Percentiles rank a stretch among this genome's conserved stretches.
phyloP scores from a whole-genome alignment of 2,329 filamentous ascomycete species.

The Beauveria scarabaeidicola region DNA sequence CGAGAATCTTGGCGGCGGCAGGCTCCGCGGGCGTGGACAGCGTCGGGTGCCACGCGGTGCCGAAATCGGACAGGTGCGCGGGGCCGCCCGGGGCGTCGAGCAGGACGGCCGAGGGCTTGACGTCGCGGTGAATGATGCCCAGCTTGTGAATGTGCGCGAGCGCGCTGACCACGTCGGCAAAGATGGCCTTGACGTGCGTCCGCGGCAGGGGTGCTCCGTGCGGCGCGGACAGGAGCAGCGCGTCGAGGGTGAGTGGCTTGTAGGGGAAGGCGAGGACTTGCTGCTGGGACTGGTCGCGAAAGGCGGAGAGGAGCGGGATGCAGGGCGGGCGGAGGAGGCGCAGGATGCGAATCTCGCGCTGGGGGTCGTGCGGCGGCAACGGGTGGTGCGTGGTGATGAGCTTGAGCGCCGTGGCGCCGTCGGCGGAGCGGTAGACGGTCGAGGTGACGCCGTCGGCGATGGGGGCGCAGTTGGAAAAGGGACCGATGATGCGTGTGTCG shows the following conservation, averaged over 20 bases:
- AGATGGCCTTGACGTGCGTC: conserved; percentile 37
- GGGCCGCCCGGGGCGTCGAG: conserved; percentile 59
- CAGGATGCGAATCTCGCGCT: conserved; percentile 71
- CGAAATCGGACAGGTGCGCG: conserved; percentile 82
- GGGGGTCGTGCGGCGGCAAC: conserved; percentile 73
- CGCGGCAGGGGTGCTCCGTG: conserved; percentile 21
- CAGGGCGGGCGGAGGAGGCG: conserved; percentile 43
- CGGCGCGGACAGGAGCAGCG: conserved; percentile 46
- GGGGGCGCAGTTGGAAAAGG: conserved; percentile 44
- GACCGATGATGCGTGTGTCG: conserved; percentile 44
- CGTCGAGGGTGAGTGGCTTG: conserved; percentile 62
- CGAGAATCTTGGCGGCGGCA: conserved; percentile 66
- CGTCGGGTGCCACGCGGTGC: conserved; percentile 72
- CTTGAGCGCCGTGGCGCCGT: conserved; percentile 58
- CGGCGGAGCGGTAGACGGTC: conserved; percentile 63
- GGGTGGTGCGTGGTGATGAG: conserved; percentile 68
- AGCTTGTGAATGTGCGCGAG: conserved; percentile 62
- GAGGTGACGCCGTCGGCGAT: conserved; percentile 69
- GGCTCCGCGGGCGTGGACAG: conserved; percentile 55
- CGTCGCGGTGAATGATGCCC: conserved; percentile 82
- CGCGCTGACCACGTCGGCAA: conserved; percentile 59
- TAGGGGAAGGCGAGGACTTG: conserved; percentile 82
- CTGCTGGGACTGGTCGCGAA: conserved; percentile 60
- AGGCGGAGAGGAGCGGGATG: conserved; percentile 64
- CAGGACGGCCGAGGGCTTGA: conserved; percentile 88